Evolutionary conservation across 257 asterid genomes (phyloP), one percentile per base, ranked within the genome.

Genomic region (Anisodus acutangulus): DNA sequence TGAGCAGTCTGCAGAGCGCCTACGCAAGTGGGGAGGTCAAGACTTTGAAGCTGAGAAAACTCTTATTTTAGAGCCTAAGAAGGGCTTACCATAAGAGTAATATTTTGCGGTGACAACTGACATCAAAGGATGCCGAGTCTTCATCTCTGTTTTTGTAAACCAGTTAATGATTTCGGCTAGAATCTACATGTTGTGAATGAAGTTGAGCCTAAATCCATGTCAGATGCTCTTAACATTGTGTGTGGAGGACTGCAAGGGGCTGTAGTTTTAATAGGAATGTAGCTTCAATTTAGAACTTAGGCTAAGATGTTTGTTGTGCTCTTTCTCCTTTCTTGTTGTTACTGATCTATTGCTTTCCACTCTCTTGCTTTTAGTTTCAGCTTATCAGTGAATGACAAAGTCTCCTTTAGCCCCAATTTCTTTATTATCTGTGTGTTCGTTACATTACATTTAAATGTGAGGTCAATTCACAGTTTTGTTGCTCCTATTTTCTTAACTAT

Each of bases 21-120:
- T 91, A 92, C 83, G 90, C 10, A 90, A 88, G 82, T 93, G 97
- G 96, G 97, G 97, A 35, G 95, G 93, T 17, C 91, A 86, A 78
- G 86, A 85, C 26, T 55, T 70, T 76, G 84, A 72, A 35, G n/a
- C 58, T 8, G 62, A 76, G 60, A 19, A 76, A 76, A 13, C 19
- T 76, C 81, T 76, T 49, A 76, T 22, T 76, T 3, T 45, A 54
- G 13, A 76, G 62, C 63, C 81, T 51, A 51, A 19, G 1, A 51
- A 22, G 63, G 45, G 9, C 7, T 76, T 26, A 12, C 63, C 81
- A 49, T 51, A 49, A 12, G 60, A 74, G 2, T 19, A 10, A 3
- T 13, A 72, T 47, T 72, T 71, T 72, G 59, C 4, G 5, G 39
- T 72, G 59, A 72, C 35, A 31, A 31, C 35, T 31, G 35, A 31